Evolutionary conservation across 331 rosid species (phyloP).

Genomic region (Phaseolus coccineus): DNA sequence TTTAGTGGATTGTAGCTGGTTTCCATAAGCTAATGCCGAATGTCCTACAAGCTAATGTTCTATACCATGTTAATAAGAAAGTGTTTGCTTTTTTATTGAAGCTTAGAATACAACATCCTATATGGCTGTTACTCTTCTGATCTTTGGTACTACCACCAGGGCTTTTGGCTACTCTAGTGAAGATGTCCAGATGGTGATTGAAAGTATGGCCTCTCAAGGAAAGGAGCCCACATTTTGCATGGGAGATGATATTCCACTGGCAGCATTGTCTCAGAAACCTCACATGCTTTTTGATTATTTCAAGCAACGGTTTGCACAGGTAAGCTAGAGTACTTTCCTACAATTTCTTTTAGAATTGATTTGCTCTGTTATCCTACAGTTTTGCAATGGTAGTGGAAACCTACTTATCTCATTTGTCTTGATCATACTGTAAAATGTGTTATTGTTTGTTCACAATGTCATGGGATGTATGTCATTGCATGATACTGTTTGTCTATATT

Average conservation of each 20-base stretch:
- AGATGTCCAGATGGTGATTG: constrained; percentile 98
- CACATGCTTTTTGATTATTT: constrained; percentile 97
- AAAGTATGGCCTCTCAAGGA: constrained; percentile 97
- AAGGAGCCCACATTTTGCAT: constrained; percentile 98
- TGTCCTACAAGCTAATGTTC: constrained; percentile 28
- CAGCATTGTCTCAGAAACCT: constrained; percentile 92
- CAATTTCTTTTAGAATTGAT: not conserved
- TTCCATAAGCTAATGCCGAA: constrained; percentile 1
- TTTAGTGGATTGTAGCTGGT: constrained; percentile 35
- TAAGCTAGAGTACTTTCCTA: constrained; percentile 41
- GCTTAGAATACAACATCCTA: constrained; percentile 31
- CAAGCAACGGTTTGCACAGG: constrained; percentile 99
- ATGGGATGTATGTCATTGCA: not conserved
- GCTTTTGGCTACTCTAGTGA: constrained; percentile 99
- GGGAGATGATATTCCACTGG: constrained; percentile 97
- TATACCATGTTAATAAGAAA: constrained; percentile 36
- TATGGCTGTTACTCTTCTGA: constrained; percentile 38
- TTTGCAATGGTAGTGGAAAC: constrained; percentile 13
- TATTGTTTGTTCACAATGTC: constrained; percentile 18
- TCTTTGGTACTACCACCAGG: constrained; percentile 50
- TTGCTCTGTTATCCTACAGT: not conserved
- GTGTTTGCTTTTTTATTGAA: constrained; percentile 25
- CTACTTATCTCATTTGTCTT: constrained; percentile 17
- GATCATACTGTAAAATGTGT: not conserved
- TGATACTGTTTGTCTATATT: not conserved